Evolutionary conservation across 116 monocot species (phyloP), one percentile per base, ranked within the genome.

Genomic region (Trichopus zeylanicus): DNA sequence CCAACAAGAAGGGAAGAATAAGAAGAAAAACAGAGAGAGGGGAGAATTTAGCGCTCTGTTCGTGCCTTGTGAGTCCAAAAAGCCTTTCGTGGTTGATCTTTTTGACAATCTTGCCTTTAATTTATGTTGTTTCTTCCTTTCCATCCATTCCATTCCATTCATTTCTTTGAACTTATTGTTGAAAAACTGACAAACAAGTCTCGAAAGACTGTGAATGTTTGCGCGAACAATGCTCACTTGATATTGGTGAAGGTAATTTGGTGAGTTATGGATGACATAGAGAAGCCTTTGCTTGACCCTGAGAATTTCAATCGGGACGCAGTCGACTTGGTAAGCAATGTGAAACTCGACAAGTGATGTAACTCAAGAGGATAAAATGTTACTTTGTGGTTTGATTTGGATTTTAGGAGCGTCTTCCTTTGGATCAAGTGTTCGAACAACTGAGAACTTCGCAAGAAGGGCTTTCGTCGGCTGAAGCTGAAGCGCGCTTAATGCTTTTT

Each of bases 391-490:
- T 6, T 42, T 42, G 42, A 21, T 38, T 22, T 27, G 31, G 4
- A 39, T 51, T 35, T 6, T n/a, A 87, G 86, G 82, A 87, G 53
- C 37, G 75, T 7, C 24, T 82, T 29, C 78, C 82, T 12, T 46
- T 87, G 63, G 78, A 78, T 22, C 75, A 82, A 59, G 81, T 81
- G 9, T 81, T 87, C 19, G 70, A 81, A 61, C 78, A 71, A 48
- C 69, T 87, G 21, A 62, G 65, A 56, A 73, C 82, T 57, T 87
- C 78, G 21, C 62, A 0, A 10, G 29, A 48, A 21, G 86, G 86
- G 13, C 78, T 87, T 52, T 78, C 82, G 26, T 72, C 78, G 15
- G 72, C 46, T 19, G 82, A 87, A 47, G 86, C 82, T 38, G 58
- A 62, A 30, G 63, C 61, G 11, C 65, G 86, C 15, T 28, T 81